Conservation (phyloP, 2,329 filamentous ascomycete genomes). For the Arthrobotrys conoides region DNA sequence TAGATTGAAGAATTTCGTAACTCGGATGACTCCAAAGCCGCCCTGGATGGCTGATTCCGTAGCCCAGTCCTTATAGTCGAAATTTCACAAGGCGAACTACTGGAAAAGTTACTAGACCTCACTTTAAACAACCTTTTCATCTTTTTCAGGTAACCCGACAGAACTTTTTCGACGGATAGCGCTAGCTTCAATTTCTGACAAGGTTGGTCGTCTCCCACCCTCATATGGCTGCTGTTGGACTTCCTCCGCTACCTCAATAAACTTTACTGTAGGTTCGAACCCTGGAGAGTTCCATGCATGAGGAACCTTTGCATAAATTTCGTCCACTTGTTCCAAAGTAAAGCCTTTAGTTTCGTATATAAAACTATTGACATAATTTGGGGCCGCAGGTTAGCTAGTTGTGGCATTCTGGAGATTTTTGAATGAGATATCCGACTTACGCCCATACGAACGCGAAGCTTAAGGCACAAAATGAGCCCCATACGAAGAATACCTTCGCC, state of each 20-base stretch:
- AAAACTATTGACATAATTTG: conserved; percentile 66
- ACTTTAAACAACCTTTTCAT: not conserved
- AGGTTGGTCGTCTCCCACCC: conserved; percentile 24
- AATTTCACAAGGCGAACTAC: too few relatives aligned
- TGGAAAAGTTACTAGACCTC: not conserved
- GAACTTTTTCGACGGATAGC: conserved; percentile 16
- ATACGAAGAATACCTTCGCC: conserved; percentile 83
- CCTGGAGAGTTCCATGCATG: conserved; percentile 45
- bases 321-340: conserved; percentile 84
- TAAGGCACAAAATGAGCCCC: conserved; percentile 81
- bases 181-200: conserved; percentile 42
- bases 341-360: conserved; percentile 91
- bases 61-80: too few relatives aligned
- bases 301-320: conserved; percentile 71
- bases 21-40: too few relatives aligned
- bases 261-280: conserved; percentile 41
- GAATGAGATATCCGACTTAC: conserved; percentile 3
- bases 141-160: conserved; percentile 19
- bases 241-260: conserved; percentile 43
- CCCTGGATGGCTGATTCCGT: too few relatives aligned
- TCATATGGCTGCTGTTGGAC: conserved; percentile 29
- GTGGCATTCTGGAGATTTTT: not conserved
- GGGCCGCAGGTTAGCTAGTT: not conserved
- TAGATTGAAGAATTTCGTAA: too few relatives aligned
- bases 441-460: conserved; percentile 79